These are phyloP conservation scores for Hypsizygus marmoreus DNA, from an alignment of 768 basidiomycete genomes.

Conservation along the genomic window DNA sequence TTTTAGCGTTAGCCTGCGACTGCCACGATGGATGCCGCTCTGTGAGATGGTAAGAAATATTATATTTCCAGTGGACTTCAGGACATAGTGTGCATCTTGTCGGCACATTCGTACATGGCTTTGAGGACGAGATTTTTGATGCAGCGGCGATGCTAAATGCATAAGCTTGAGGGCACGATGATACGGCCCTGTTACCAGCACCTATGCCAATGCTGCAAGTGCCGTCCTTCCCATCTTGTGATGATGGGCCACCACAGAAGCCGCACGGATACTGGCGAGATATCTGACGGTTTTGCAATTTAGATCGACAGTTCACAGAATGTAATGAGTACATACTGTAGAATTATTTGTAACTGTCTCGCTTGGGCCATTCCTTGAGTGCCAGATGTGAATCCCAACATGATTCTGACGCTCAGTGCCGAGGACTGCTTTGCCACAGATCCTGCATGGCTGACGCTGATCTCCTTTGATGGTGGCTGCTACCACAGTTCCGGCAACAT, in stretches of 20 bases:
- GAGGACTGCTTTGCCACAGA: constrained; percentile 11
- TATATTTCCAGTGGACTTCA: constrained; percentile 31
- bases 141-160: constrained; percentile 14
- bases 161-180: constrained; percentile 14
- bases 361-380: constrained; percentile 1
- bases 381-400: constrained; percentile 21
- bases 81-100: constrained; percentile 21
- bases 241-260: no score
- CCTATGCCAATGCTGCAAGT: no score
- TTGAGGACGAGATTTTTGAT: constrained; percentile 15
- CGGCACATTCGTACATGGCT: constrained; percentile 30
- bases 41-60: constrained; percentile 24
- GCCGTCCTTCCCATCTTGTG: no score
- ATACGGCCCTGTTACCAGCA: constrained; percentile 19
- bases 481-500: no score
- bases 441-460: constrained; percentile 9
- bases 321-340: background rate
- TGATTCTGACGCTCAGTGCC: constrained; percentile 19
- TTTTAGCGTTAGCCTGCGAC: no score
- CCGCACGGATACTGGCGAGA: constrained; percentile 24
- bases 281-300: constrained; percentile 6
- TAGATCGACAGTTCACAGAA: background rate
- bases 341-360: constrained; percentile 2
- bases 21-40: constrained; percentile 23
- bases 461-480: no score